phyloP scores from a whole-genome alignment of 108 stramenopile species.

The Ochromonas danica region DNA sequence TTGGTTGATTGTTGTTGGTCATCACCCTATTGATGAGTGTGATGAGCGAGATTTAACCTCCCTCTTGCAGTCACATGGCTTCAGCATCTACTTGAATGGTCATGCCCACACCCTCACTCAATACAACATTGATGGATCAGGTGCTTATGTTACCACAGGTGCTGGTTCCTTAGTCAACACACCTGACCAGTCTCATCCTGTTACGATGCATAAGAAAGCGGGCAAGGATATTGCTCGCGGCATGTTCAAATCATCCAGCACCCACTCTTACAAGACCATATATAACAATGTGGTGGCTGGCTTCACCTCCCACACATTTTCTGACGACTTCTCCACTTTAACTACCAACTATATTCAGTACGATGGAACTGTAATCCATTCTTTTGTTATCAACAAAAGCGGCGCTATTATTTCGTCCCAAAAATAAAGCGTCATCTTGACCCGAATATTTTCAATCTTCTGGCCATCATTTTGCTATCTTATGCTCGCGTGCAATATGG shows the following conservation, averaged over 20 bases:
- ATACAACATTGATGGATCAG: slow-evolving; percentile 19
- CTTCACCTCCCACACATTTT: slow-evolving; percentile 20
- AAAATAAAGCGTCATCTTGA: no score
- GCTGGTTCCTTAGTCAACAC: slow-evolving; percentile 26
- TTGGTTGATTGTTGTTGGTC: slow-evolving; percentile 34
- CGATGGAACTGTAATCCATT: background rate
- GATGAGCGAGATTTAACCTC: slow-evolving; percentile 20
- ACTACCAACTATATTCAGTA: slow-evolving; percentile 9
- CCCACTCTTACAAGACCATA: background rate
- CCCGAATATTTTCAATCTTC: no score
- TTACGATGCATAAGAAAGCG: background rate
- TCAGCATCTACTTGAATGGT: slow-evolving; percentile 25
- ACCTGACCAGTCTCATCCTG: background rate
- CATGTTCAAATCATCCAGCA: background rate
- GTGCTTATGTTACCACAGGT: slow-evolving; percentile 23
- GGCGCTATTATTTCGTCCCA: no score
- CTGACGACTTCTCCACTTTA: background rate
- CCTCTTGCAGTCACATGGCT: background rate
- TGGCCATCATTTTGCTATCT: no score
- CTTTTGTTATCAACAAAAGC: background rate
- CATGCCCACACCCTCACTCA: slow-evolving; percentile 19
- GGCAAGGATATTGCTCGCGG: background rate
- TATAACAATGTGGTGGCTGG: background rate
- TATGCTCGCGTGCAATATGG: no score
- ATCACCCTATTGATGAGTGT: slow-evolving; percentile 25